Base-by-base conservation (phyloP, 345 rosid genomes). In the Schrenkiella parvula region DNA sequence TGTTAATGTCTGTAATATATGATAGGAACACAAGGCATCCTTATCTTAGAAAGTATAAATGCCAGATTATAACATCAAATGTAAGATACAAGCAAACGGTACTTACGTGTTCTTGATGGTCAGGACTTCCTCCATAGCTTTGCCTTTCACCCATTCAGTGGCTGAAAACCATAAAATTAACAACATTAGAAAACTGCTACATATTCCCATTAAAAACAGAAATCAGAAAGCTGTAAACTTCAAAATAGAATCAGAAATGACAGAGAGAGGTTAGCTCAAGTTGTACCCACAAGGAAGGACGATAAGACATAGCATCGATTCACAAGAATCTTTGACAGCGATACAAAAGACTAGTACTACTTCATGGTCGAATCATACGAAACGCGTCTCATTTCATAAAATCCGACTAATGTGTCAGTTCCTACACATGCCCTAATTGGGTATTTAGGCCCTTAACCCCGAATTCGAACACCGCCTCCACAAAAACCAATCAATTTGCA, bases 141-240 rank as follows among this genome's bases (percentile, higher is more conserved):
- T 95, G 55, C 98, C 99, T 76, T 91, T 95, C 86, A 92, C 99
- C 99, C 99, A 95, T 79, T 95, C 99, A 9, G 98, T 88, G 22
- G 91, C 99, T 95, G 58, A 31, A 10, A 17, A 69, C 66, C 59
- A 62, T 46, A 29, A 51, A 29, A 70, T 6, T 41, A 58, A 23
- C 59, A 53, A 48, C 47, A 8, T 53, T 13, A 50, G 23, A 29
- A 38, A 51, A 34, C 43, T 35, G 34, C 8, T 8, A 55, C 39
- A 54, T 8, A 17, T 22, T n/a, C 21, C 2, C 3, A 7, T 5
- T 39, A 61, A 3, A 34, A 51, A 8, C 26, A 67, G 28, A 38
- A 22, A 29, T 1, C 41, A 55, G 32, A 1, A 35, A 65, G 38
- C 50, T 19, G 17, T 12, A 44, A 37, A 11, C 8, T 31, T 31